Percentiles rank a stretch among this genome's conserved stretches.
phyloP scores from a whole-genome alignment of 768 basidiomycete genomes.

The Tricholoma sp. region DNA sequence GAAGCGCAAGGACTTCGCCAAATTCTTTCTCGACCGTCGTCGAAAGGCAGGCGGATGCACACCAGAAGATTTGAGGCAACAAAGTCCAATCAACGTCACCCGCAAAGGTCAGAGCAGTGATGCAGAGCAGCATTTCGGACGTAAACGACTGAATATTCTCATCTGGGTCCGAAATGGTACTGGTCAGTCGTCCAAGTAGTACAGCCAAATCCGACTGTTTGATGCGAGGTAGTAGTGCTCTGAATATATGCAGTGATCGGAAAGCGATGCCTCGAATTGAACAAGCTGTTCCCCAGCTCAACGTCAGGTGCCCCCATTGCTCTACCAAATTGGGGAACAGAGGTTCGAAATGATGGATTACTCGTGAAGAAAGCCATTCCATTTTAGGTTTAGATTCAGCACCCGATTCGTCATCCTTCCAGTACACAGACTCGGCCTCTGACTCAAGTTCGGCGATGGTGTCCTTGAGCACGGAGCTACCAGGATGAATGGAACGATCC shows the following conservation, averaged over 20 bases:
- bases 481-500: conserved; percentile 48
- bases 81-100: conserved; percentile 55
- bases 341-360: conserved; percentile 65
- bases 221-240: conserved; percentile 69
- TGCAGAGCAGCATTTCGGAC: conserved; percentile 73
- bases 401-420: conserved; percentile 66
- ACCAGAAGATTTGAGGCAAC: conserved; percentile 87
- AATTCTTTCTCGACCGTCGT: conserved; percentile 85
- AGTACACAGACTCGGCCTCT: conserved; percentile 53
- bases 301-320: conserved; percentile 74
- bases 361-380: conserved; percentile 57
- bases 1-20: conserved; percentile 54
- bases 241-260: conserved; percentile 87
- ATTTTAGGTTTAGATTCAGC: conserved; percentile 60
- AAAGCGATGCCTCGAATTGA: conserved; percentile 83
- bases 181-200: conserved; percentile 77
- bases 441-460: conserved; percentile 51
- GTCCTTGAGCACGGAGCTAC: conserved; percentile 44
- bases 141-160: conserved; percentile 79
- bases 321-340: conserved; percentile 65
- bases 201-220: conserved; percentile 70
- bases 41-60: conserved; percentile 70
- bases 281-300: conserved; percentile 84
- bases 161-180: conserved; percentile 74
- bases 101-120: conserved; percentile 55